A percentile compares a stretch with the other conserved stretches of the same genome.
Evolutionary conservation across 2,329 filamentous ascomycete genomes (phyloP).

Genomic region (Diaporthe sp.): DNA sequence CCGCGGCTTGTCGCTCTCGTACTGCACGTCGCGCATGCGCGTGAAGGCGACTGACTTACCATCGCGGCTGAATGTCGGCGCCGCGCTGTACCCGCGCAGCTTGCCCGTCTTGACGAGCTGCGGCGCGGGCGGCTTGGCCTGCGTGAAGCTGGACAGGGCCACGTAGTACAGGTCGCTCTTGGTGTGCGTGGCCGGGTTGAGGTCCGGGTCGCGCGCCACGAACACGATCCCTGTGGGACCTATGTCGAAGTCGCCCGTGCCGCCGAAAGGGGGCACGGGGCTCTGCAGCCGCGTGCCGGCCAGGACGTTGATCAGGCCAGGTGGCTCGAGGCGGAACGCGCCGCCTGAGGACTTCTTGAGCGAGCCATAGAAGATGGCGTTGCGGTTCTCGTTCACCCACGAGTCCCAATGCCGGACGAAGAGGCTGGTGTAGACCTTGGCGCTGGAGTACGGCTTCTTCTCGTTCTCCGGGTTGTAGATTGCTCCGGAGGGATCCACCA

Average conservation of each 20-base stretch:
- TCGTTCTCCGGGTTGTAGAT: constrained; percentile 76
- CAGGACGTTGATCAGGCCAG: constrained; percentile 74
- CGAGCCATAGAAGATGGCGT: constrained; percentile 80
- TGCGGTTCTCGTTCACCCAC: constrained; percentile 78
- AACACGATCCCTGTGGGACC: constrained; percentile 76
- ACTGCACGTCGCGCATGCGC: constrained; percentile 81
- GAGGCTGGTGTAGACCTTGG: constrained; percentile 79
- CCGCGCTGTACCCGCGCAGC: constrained; percentile 74
- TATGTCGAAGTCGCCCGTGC: constrained; percentile 84
- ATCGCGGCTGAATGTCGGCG: constrained; percentile 80
- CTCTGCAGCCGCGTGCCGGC: constrained; percentile 70
- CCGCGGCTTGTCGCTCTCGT: constrained; percentile 84
- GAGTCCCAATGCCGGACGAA: constrained; percentile 88
- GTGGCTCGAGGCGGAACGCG: constrained; percentile 57
- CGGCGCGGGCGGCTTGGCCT: constrained; percentile 63
- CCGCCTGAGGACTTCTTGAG: constrained; percentile 60
- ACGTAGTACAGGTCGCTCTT: constrained; percentile 86
- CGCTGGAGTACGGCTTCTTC: constrained; percentile 72
- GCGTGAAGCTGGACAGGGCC: constrained; percentile 72
- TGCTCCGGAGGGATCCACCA: constrained; percentile 76
- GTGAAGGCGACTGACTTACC: constrained; percentile 81
- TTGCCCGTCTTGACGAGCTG: constrained; percentile 68
- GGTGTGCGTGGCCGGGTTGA: constrained; percentile 81
- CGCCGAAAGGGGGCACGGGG: constrained; percentile 84
- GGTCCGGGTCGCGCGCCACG: constrained; percentile 79